These are phyloP conservation scores for Rhodotorula glutinis DNA, from an alignment of 1,284 basidiomycete genomes.

Conservation along the genomic window DNA sequence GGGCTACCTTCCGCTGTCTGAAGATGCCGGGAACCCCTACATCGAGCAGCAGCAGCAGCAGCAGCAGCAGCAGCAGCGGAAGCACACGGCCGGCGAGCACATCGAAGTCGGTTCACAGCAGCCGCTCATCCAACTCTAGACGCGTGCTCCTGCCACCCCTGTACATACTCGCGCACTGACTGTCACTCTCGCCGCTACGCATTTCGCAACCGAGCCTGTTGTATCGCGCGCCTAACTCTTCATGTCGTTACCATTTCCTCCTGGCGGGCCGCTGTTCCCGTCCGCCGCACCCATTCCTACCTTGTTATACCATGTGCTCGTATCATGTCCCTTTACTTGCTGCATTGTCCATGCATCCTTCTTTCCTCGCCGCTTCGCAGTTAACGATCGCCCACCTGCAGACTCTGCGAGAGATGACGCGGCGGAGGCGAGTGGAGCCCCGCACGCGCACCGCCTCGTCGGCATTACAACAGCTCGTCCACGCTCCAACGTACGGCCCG, in stretches of 20 bases:
- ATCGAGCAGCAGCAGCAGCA: not conserved
- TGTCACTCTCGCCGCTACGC: not conserved
- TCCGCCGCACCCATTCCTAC: too few relatives aligned
- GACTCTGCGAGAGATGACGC: too few relatives aligned
- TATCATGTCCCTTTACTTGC: too few relatives aligned
- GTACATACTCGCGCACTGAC: not conserved
- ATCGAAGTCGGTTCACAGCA: slow-evolving; percentile 5
- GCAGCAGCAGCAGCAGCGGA: not conserved
- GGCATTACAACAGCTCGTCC: too few relatives aligned
- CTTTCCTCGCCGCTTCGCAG: too few relatives aligned
- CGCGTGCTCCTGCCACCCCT: not conserved
- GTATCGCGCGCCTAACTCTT: not conserved
- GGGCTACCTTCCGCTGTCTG: not conserved
- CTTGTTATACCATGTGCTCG: not conserved
- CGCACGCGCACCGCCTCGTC: not conserved
- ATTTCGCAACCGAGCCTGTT: not conserved
- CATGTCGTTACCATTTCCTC: not conserved
- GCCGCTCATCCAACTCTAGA: not conserved
- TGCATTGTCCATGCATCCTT: too few relatives aligned
- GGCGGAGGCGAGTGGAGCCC: too few relatives aligned
- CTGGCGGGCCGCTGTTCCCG: not conserved
- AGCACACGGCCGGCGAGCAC: not conserved
- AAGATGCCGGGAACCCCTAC: not conserved
- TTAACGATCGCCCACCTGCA: too few relatives aligned
- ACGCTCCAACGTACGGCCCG: too few relatives aligned